Base-by-base conservation (phyloP, 805 yeast genomes). In the Nakazawaea siamensis region DNA sequence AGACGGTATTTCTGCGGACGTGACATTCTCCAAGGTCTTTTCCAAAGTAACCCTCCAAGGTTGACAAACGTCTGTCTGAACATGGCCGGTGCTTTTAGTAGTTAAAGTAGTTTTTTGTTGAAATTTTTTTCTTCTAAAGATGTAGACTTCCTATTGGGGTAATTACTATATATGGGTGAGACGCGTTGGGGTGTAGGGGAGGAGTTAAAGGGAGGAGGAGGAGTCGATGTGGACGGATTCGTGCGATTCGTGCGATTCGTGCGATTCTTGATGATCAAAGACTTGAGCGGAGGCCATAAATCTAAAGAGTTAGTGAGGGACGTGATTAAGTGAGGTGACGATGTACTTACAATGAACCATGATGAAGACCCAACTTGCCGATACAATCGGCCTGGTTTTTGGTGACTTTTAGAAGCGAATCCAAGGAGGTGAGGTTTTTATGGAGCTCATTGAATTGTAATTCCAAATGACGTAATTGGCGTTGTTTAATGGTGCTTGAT, bases 1-100 rank as follows among this genome's bases (percentile, higher is more conserved):
- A 85, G 87, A 52, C 97, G 71, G 41, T 69, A 70, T 58, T 92
- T 92, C 53, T 87, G 96, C 10, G 70, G 74, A 24, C 68, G 62
- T 3, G 95, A 82, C 70, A 90, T 64, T 43, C 84, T 71, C 73
- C 84, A 80, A 41, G 90, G 82, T 34, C 65, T 68, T 55, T 80
- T 82, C 83, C 79, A 83, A 35, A 85, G 61, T 46, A 80, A 73
- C 17, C 95, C 95, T 33, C 94, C 86, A 28, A 74, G 55, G 7
- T 68, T 54, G 16, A 67, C 65, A 33, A 64, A 52, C 15, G 86
- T 57, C 13, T 80, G 58, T 61, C 69, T 76, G 54, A 84, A 82
- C 14, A 88, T 75, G 35, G 94, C 92, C 34, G n/a, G 21, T 28
- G 15, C 14, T 25, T 12, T 23, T 31, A 15, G n/a, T 23, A 15